Evolutionary conservation across 1,284 basidiomycete species (phyloP), one percentile per base, ranked within the genome.

Genomic region (Phellinidium pouzarii): DNA sequence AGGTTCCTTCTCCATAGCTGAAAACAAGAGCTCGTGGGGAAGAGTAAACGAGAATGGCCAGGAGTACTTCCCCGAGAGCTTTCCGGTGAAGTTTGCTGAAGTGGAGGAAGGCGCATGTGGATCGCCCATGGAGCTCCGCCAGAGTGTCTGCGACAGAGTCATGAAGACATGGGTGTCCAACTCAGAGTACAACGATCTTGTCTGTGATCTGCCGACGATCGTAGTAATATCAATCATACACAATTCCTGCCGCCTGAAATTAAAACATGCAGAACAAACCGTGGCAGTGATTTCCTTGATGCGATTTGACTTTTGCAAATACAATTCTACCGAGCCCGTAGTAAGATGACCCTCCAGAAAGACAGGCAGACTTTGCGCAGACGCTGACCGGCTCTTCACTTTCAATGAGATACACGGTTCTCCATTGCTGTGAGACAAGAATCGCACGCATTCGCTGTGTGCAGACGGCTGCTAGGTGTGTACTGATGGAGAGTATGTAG

Each of bases 261-360:
- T 11, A 8, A 31, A 43, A 14, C 20, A 17, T 31, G 11, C 19
- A 3, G 37, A 6, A 14, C 52, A 27, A 14, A 53, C 46, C 20
- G 46, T 22, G 9, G 48, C 23, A 9, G 36, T 20, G 38, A 59
- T 49, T 6, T 52, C 48, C 23, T 49, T 44, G 29, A 59, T 56
- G 25, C 45, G 34, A 6, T 54, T 55, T 8, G 58, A 40, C 45
- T 57, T 57, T 29, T 47, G 48, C 23, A 59, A 40, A 29, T 47
- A 29, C 14, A 59, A 48, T 31, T 56, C 55, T 7, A 59, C 55
- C 2, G 40, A 45, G 12, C 58, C 58, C 7, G 41, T 49, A 31
- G 57, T 52, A 25, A 44, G 44, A 26, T 56, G 48, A 12, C 58
- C 58, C 29, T 57, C 47, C 11, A 59, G 1, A 37, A 59, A 56